Conservation (phyloP, 176 grass and related monocot genomes). For the Aechmea fasciata region DNA sequence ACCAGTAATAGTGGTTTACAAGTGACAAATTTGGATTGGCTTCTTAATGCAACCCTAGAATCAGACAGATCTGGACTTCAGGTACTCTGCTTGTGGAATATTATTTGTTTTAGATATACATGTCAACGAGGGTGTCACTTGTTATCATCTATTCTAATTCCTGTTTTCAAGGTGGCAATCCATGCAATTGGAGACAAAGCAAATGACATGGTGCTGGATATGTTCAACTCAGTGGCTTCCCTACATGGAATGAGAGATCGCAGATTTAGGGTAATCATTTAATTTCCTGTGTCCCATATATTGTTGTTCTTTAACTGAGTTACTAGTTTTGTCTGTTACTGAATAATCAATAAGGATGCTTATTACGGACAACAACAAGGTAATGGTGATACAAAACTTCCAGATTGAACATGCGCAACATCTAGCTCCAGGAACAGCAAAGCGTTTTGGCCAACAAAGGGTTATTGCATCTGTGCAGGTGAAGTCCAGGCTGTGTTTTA, state of each 20-base stretch:
- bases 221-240: slow-evolving; percentile 45
- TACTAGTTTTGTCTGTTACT: not conserved
- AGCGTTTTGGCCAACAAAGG: slow-evolving; percentile 62
- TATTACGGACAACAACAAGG: not conserved
- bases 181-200: slow-evolving; percentile 97
- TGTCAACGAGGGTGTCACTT: not conserved
- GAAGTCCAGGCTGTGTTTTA: not conserved
- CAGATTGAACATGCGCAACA: slow-evolving; percentile 98
- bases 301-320: not conserved
- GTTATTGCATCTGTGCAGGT: slow-evolving; percentile 84
- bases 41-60: slow-evolving; percentile 60
- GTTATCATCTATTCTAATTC: slow-evolving; percentile 7
- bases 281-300: not conserved
- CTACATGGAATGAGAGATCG: slow-evolving; percentile 59
- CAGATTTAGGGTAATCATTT: slow-evolving; percentile 53
- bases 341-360: not conserved
- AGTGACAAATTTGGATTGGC: slow-evolving; percentile 50
- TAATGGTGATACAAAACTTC: slow-evolving; percentile 3
- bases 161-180: slow-evolving; percentile 57
- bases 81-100: slow-evolving; percentile 29
- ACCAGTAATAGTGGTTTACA: slow-evolving; percentile 48
- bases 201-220: slow-evolving; percentile 66
- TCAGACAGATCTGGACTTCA: slow-evolving; percentile 71
- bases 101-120: not conserved
- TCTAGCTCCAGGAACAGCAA: slow-evolving; percentile 44